phyloP scores from a whole-genome alignment of 176 grass and related monocot species.

The Carex pumila region DNA sequence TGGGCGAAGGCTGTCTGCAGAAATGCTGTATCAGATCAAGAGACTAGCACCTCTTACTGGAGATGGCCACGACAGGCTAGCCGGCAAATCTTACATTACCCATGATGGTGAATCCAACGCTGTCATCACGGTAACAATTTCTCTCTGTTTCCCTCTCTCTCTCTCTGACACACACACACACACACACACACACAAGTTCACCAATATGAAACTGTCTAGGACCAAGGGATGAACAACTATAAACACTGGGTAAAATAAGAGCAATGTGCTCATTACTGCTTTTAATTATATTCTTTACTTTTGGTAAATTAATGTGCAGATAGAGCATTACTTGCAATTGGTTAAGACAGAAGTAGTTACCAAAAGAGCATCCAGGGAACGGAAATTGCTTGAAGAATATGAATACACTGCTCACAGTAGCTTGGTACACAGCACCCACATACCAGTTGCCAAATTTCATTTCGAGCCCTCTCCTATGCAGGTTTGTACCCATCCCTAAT shows the following conservation, averaged over 20 bases:
- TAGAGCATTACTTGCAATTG: constrained; percentile 98
- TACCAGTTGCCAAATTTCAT: constrained; percentile 97
- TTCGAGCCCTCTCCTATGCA: constrained; percentile 98
- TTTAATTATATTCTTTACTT: constrained; percentile 6
- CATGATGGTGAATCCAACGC: constrained; percentile 52
- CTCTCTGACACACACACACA: neutral
- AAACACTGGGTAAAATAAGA: neutral
- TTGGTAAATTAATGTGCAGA: constrained; percentile 44
- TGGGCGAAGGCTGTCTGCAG: constrained; percentile 57
- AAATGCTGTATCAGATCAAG: constrained; percentile 63
- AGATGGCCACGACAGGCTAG: constrained; percentile 65
- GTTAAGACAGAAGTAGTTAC: constrained; percentile 80
- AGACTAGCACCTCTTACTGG: constrained; percentile 71
- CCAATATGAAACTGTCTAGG: neutral
- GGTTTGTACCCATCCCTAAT: constrained; percentile 28
- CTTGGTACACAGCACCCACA: constrained; percentile 81
- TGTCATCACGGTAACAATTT: constrained; percentile 67
- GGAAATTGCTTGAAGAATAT: constrained; percentile 88
- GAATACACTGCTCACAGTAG: constrained; percentile 97
- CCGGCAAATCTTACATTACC: constrained; percentile 65
- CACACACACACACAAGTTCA: neutral
- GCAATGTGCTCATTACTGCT: neutral
- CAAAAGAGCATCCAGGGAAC: constrained; percentile 43
- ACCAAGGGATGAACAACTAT: neutral
- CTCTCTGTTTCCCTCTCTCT: neutral